A percentile compares a stretch with the other conserved stretches of the same genome.
Evolutionary conservation across 257 asterid genomes (phyloP).

Genomic region (Lantana camara): DNA sequence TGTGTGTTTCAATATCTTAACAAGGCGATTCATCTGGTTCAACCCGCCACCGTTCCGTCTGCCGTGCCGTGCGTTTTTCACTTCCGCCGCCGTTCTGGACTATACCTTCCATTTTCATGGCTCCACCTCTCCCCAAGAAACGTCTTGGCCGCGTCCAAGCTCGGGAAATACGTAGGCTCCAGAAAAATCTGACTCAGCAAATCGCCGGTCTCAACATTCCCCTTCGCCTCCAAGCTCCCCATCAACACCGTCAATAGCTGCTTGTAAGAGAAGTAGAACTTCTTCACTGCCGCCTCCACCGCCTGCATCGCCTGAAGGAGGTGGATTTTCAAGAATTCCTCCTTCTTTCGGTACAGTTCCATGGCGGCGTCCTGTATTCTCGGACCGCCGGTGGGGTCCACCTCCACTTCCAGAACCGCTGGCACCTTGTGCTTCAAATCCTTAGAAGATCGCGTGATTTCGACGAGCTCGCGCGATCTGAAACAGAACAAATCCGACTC

Average conservation of each 20-base stretch:
- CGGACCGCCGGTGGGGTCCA: slow-evolving; percentile 91
- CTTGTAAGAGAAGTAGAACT: slow-evolving; percentile 72
- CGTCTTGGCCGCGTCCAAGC: slow-evolving; percentile 92
- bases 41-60: slow-evolving; percentile 17
- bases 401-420: slow-evolving; percentile 70
- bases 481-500: slow-evolving; percentile 77
- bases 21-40: slow-evolving; percentile 2
- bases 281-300: slow-evolving; percentile 82
- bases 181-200: slow-evolving; percentile 64
- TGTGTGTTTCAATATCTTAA: slow-evolving; percentile 4
- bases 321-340: slow-evolving; percentile 53
- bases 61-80: not conserved
- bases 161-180: slow-evolving; percentile 92
- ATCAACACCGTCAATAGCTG: slow-evolving; percentile 67
- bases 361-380: slow-evolving; percentile 89
- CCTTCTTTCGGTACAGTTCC: slow-evolving; percentile 60
- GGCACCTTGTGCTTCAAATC: slow-evolving; percentile 85
- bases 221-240: slow-evolving; percentile 87
- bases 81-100: slow-evolving; percentile 28
- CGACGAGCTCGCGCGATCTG: slow-evolving; percentile 63
- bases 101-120: slow-evolving; percentile 37
- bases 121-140: slow-evolving; percentile 83
- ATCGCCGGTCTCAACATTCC: slow-evolving; percentile 50
- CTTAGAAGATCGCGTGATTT: slow-evolving; percentile 64
- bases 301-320: slow-evolving; percentile 89